These are phyloP conservation scores for Dothistroma septosporum DNA, from an alignment of 2,329 filamentous ascomycete species.

Conservation along the genomic window DNA sequence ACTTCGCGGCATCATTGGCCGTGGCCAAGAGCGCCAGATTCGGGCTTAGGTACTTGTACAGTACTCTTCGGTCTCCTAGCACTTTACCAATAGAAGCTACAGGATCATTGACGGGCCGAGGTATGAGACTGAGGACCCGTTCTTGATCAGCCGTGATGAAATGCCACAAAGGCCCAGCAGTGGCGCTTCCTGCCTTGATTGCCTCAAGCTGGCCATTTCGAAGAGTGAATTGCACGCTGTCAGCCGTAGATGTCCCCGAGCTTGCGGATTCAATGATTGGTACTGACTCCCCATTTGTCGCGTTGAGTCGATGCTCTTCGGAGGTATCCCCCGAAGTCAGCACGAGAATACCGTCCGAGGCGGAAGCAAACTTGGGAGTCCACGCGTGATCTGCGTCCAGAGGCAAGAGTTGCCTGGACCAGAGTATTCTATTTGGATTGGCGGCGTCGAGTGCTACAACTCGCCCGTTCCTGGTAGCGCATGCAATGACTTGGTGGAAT, in stretches of 20 bases:
- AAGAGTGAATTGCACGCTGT: conserved; percentile 26
- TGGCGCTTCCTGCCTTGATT: conserved; percentile 12
- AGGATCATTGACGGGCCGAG: conserved; percentile 71
- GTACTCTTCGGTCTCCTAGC: conserved; percentile 82
- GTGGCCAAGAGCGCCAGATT: conserved; percentile 76
- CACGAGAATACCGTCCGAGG: conserved; percentile 39
- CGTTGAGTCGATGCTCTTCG: conserved; percentile 51
- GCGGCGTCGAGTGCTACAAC: conserved; percentile 76
- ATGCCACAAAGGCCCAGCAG: conserved; percentile 55
- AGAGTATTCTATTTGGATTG: conserved; percentile 67
- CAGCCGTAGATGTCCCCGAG: conserved; percentile 3
- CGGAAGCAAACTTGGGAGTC: conserved; percentile 33
- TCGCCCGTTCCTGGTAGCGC: conserved; percentile 74
- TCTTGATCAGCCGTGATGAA: conserved; percentile 65
- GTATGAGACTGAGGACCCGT: conserved; percentile 63
- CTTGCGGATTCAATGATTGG: conserved; percentile 10
- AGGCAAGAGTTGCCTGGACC: conserved; percentile 65
- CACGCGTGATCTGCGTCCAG: conserved; percentile 55
- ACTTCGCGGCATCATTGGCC: conserved; percentile 54
- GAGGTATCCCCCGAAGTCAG: conserved; percentile 29
- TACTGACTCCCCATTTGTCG: conserved; percentile 29
- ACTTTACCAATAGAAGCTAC: conserved; percentile 94
- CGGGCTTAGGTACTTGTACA: conserved; percentile 95
- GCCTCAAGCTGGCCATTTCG: conserved; percentile 28
- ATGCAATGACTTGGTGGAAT: conserved; percentile 77